These are phyloP conservation scores for Penicillium pulvis DNA, from an alignment of 495 filamentous ascomycete species.

Conservation along the genomic window DNA sequence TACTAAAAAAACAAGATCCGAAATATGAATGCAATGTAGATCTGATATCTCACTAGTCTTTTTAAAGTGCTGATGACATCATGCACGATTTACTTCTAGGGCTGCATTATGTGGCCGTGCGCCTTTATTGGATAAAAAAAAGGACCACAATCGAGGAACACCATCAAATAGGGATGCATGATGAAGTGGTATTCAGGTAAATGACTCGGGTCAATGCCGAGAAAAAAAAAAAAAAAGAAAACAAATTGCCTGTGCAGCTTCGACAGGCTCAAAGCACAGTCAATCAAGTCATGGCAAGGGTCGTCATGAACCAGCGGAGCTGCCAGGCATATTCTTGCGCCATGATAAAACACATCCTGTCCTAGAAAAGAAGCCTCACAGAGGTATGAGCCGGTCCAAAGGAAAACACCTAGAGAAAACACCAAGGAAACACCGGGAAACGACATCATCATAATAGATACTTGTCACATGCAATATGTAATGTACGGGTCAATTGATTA, in stretches of 20 bases:
- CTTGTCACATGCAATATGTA: slow-evolving; percentile 3
- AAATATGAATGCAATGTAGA: neutral
- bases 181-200: slow-evolving; percentile 7
- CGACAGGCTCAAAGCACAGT: neutral
- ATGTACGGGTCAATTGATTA: slow-evolving; percentile 8
- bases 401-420: neutral
- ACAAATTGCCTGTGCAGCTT: neutral
- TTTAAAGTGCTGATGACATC: slow-evolving; percentile 19
- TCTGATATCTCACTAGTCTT: neutral
- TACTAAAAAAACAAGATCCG: neutral
- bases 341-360: slow-evolving; percentile 2
- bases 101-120: slow-evolving; percentile 3
- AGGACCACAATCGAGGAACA: neutral
- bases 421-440: neutral
- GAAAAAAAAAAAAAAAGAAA: neutral
- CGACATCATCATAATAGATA: slow-evolving; percentile 9
- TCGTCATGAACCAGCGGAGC: neutral
- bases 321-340: slow-evolving; percentile 5
- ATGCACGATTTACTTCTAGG: slow-evolving; percentile 4
- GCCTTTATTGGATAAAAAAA: slow-evolving; percentile 11
- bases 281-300: neutral
- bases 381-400: neutral
- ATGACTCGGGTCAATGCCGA: neutral
- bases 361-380: neutral
- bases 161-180: slow-evolving; percentile 14